Evolutionary conservation across 768 basidiomycete genomes (phyloP).

Genomic region (Plicaturopsis crispa): DNA sequence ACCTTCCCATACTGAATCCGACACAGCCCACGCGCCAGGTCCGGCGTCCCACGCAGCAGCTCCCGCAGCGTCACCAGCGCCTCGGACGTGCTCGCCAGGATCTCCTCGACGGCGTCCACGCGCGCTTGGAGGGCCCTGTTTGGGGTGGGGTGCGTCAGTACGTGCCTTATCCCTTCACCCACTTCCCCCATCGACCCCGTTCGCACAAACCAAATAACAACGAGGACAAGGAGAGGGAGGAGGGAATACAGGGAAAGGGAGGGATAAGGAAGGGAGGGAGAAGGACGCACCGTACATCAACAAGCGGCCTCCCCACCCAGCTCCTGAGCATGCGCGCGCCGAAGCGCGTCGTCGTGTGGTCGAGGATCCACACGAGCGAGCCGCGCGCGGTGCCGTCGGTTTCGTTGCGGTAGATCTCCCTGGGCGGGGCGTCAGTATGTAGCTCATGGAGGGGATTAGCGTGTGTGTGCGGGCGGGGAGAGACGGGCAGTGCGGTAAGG

Average conservation of each 20-base stretch:
- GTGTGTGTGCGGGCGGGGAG: too few relatives aligned
- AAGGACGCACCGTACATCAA: conserved; percentile 51
- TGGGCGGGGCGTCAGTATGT: conserved; percentile 11
- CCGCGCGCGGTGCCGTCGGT: conserved; percentile 70
- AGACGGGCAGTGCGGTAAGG: too few relatives aligned
- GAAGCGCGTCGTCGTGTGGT: conserved; percentile 84
- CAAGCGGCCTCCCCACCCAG: conserved; percentile 85
- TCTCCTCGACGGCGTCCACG: conserved; percentile 80
- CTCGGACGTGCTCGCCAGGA: conserved; percentile 53
- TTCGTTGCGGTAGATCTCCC: conserved; percentile 89
- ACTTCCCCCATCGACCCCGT: too few relatives aligned
- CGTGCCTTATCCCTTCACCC: too few relatives aligned
- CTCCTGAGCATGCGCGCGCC: conserved; percentile 74
- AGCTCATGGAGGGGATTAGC: too few relatives aligned
- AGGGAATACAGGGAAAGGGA: too few relatives aligned
- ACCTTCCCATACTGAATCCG: conserved; percentile 91
- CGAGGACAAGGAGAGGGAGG: not conserved
- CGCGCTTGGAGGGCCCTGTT: conserved; percentile 66
- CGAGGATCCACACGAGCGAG: conserved; percentile 78
- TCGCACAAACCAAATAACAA: too few relatives aligned
- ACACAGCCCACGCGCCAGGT: conserved; percentile 79
- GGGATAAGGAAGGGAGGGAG: not conserved
- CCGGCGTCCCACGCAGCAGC: conserved; percentile 70
- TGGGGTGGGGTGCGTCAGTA: too few relatives aligned
- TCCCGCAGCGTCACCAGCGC: conserved; percentile 60